Evolutionary conservation across 139 green algal genomes (phyloP).

Genomic region (Desmodesmus armatus): DNA sequence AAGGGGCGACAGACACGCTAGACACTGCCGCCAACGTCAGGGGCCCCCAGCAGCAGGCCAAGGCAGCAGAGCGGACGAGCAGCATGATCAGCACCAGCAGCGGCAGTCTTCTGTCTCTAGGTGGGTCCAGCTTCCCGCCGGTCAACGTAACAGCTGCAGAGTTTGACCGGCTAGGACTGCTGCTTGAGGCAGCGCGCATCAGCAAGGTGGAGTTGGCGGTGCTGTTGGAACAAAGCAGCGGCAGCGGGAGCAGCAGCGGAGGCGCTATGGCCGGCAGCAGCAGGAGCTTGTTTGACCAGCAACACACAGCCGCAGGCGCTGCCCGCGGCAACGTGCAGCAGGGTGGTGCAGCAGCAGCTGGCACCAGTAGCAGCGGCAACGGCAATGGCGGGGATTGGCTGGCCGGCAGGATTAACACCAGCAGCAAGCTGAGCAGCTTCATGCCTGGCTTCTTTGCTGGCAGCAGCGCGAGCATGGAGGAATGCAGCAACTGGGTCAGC

Average conservation of each 20-base stretch:
- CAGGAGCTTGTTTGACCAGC: not conserved
- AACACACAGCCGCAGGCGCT: not conserved
- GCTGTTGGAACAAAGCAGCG: not conserved
- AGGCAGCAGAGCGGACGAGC: not conserved
- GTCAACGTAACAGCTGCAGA: slow-evolving; percentile 60
- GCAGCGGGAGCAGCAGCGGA: not conserved
- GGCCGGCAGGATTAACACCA: slow-evolving; percentile 32
- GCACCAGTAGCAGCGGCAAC: not conserved
- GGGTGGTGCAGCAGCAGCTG: not conserved
- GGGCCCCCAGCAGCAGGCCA: slow-evolving; percentile 28
- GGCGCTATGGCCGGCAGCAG: not conserved
- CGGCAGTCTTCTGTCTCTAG: slow-evolving; percentile 40
- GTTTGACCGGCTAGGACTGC: slow-evolving; percentile 75
- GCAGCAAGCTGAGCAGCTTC: not conserved
- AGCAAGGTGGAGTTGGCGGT: not conserved
- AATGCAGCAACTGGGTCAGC: slow-evolving; percentile 19
- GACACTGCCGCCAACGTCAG: slow-evolving; percentile 7
- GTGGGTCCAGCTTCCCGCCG: slow-evolving; percentile 2
- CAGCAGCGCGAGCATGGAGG: slow-evolving; percentile 19
- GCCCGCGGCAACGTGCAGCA: not conserved
- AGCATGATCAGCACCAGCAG: slow-evolving; percentile 15
- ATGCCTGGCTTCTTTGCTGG: not conserved
- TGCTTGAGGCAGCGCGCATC: slow-evolving; percentile 56
- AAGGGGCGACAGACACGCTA: not conserved
- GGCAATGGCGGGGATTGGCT: too few species aligned